Evolutionary conservation across 164 flowering plant genomes (phyloP).

Genomic region (Liriodendron chinense): DNA sequence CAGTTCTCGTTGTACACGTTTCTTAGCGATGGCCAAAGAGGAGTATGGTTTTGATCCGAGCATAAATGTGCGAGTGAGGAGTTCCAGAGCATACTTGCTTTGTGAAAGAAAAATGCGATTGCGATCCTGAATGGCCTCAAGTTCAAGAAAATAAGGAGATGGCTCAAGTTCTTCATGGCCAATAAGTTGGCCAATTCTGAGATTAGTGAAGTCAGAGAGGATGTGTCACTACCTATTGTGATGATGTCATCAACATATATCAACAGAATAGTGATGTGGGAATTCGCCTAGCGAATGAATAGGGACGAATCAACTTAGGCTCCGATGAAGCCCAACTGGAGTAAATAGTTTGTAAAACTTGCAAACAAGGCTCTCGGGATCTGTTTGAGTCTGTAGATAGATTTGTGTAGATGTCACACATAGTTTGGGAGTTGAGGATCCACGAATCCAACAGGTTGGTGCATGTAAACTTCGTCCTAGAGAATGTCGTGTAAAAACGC

Average conservation of each 20-base stretch:
- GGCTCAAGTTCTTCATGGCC: neutral
- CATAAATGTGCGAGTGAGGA: too few relatives aligned
- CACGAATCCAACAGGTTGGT: neutral
- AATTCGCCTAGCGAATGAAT: too few relatives aligned
- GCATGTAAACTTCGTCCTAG: neutral
- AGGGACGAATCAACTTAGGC: neutral
- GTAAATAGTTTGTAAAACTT: neutral
- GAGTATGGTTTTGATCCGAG: too few relatives aligned
- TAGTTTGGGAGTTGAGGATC: neutral
- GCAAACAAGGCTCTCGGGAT: neutral
- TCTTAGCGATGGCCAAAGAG: too few relatives aligned
- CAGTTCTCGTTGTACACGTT: too few relatives aligned
- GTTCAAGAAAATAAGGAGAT: too few relatives aligned
- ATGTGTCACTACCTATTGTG: neutral
- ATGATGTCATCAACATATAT: too few relatives aligned
- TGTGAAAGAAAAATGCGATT: too few relatives aligned
- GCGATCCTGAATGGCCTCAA: too few relatives aligned
- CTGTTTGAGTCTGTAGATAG: neutral
- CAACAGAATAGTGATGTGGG: too few relatives aligned
- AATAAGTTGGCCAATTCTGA: neutral
- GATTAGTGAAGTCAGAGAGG: neutral
- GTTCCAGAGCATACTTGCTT: too few relatives aligned
- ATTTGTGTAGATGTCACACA: neutral
- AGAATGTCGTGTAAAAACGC: too few relatives aligned
- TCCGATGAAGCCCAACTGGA: neutral